phyloP scores from a whole-genome alignment of 2,329 filamentous ascomycete species.

The Emergomyces pasteurianus region DNA sequence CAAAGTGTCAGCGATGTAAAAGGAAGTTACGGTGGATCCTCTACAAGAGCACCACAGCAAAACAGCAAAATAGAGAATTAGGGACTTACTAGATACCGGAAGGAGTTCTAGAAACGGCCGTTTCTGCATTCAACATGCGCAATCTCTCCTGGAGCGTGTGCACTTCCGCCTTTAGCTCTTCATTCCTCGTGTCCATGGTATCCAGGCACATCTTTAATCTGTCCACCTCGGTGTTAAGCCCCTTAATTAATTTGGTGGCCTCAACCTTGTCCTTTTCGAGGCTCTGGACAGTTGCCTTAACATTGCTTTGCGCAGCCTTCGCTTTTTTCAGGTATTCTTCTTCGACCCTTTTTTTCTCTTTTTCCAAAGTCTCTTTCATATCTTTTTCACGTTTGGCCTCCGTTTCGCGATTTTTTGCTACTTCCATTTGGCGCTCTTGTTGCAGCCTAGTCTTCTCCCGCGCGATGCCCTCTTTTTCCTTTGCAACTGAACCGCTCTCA shows the following conservation, averaged over 20 bases:
- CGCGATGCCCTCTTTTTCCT: neutral
- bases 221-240: neutral
- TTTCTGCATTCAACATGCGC: neutral
- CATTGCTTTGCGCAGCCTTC: neutral
- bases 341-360: neutral
- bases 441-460: neutral
- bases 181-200: neutral
- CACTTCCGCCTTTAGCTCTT: neutral
- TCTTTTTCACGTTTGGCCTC: neutral
- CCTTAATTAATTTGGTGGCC: neutral
- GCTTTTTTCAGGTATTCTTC: neutral
- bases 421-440: neutral
- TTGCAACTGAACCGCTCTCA: neutral
- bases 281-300: neutral
- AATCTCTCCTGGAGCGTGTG: neutral
- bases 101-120: neutral
- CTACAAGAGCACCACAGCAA: neutral
- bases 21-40: neutral
- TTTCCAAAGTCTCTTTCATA: neutral
- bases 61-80: neutral
- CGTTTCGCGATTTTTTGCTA: neutral
- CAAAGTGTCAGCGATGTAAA: neutral
- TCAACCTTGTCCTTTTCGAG: neutral
- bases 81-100: neutral
- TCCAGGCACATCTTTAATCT: too few species aligned